Conservation (phyloP, 306 rosid genomes). For the Glycine latifolia region DNA sequence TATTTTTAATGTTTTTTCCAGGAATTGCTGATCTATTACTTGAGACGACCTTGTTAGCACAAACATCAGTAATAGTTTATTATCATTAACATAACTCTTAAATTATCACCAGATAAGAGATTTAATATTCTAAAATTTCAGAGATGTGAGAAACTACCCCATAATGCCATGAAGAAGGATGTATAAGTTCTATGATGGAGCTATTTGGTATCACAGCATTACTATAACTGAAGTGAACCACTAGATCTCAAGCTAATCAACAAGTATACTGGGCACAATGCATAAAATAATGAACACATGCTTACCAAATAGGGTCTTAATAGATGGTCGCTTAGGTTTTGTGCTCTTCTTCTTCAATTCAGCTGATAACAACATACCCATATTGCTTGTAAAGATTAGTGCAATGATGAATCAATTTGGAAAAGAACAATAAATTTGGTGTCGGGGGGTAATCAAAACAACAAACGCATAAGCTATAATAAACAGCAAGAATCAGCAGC, state of each 20-base stretch:
- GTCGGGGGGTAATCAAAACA: neutral
- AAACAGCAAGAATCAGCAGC: neutral
- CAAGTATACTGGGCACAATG: neutral
- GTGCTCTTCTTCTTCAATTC: slow-evolving; percentile 86
- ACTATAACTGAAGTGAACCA: slow-evolving; percentile 8
- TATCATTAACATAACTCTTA: neutral
- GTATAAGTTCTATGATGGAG: neutral
- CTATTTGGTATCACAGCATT: neutral
- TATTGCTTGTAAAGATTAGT: slow-evolving; percentile 23
- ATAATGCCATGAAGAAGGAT: neutral
- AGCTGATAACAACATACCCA: slow-evolving; percentile 61
- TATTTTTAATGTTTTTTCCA: slow-evolving; percentile 16
- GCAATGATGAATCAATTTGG: slow-evolving; percentile 26
- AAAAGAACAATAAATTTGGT: neutral
- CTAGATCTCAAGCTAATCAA: slow-evolving; percentile 30
- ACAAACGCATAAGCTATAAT: neutral
- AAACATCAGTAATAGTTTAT: neutral
- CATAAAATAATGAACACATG: slow-evolving; percentile 27
- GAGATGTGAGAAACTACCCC: slow-evolving; percentile 10
- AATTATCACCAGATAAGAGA: neutral
- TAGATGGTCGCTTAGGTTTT: slow-evolving; percentile 89
- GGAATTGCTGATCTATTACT: slow-evolving; percentile 34
- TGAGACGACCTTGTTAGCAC: neutral
- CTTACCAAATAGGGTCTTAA: slow-evolving; percentile 92
- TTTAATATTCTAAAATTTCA: slow-evolving; percentile 19